Base-by-base conservation (phyloP, 2,329 filamentous ascomycete genomes). In the Coleophoma cylindrospora region DNA sequence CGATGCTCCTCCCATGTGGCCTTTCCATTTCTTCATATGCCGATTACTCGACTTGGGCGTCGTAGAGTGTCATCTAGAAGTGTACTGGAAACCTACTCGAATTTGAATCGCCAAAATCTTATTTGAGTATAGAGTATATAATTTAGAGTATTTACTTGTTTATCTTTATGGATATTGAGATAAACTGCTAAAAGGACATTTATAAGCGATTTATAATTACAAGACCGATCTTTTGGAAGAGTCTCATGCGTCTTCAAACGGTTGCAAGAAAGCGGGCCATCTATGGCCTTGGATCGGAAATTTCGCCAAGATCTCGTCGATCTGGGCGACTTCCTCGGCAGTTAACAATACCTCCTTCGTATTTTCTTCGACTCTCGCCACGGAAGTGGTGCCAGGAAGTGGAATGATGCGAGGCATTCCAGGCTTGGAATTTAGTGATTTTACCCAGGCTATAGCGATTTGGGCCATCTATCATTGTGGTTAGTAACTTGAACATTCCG, bases 381-480 rank as follows among this genome's bases (percentile, higher is more conserved):
- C 44, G 13, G 14, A 17, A 4, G 46, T 19, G 17, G 38, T 37
- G n/a, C 50, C 50, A 40, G 43, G 43, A 27, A 49, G 34, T 36
- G 50, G 50, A 14, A 52, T 43, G 15, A 52, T 52, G 1, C 19
- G 32, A n/a, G 47, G 50, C 32, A 44, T 47, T 34, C 50, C 50
- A 40, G 47, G 47, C 11, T 27, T 43, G 19, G 13, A 17, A 33
- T 27, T 46, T 21, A 47, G 22, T 12, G 37, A n/a, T 11, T 34
- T 49, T 12, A 34, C 43, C 50, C 47, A 52, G 27, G 36, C 36
- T 12, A 52, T 43, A 33, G 47, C 50, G 11, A 52, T 15, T 44
- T 52, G 50, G 14, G 50, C 43, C 47, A 45, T 34, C 34, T 41
- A 27, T 45, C 14, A 45, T 38, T 38, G 5, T 38, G 3, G 7